Evolutionary conservation across 805 yeast species (phyloP).

Genomic region (Pichia pseudocactophila): DNA sequence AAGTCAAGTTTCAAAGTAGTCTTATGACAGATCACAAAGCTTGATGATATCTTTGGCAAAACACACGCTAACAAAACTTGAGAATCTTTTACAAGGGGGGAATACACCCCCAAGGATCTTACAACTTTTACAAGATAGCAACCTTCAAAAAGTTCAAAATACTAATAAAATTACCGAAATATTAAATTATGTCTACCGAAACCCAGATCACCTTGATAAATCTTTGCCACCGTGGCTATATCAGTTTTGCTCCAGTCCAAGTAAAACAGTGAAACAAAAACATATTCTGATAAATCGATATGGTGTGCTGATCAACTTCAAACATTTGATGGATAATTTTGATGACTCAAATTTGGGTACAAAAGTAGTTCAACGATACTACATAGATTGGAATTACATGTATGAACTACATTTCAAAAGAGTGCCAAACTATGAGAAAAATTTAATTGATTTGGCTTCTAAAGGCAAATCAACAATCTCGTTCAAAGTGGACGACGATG

Average conservation of each 20-base stretch:
- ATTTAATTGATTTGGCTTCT: not conserved
- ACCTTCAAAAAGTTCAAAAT: not conserved
- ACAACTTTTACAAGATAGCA: not conserved
- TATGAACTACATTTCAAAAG: not conserved
- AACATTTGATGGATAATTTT: slow-evolving; percentile 1
- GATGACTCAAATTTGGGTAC: not conserved
- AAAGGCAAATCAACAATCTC: not conserved
- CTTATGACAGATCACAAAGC: no score
- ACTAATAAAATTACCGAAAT: slow-evolving; percentile 1
- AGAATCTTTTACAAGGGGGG: not conserved
- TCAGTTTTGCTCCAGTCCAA: not conserved
- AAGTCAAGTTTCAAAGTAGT: not conserved
- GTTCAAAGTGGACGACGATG: not conserved
- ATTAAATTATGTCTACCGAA: not conserved
- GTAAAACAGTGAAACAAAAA: not conserved
- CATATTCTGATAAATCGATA: slow-evolving; percentile 1
- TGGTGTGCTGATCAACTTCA: not conserved
- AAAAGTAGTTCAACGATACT: not conserved
- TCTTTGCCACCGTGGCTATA: slow-evolving; percentile 1
- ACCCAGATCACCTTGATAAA: not conserved
- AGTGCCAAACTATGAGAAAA: not conserved
- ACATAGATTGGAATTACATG: not conserved
- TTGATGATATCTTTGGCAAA: not conserved
- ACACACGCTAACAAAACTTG: not conserved
- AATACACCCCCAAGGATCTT: not conserved